Evolutionary conservation across 2,329 filamentous ascomycete genomes (phyloP).

Genomic region (Cladosporium phlei): DNA sequence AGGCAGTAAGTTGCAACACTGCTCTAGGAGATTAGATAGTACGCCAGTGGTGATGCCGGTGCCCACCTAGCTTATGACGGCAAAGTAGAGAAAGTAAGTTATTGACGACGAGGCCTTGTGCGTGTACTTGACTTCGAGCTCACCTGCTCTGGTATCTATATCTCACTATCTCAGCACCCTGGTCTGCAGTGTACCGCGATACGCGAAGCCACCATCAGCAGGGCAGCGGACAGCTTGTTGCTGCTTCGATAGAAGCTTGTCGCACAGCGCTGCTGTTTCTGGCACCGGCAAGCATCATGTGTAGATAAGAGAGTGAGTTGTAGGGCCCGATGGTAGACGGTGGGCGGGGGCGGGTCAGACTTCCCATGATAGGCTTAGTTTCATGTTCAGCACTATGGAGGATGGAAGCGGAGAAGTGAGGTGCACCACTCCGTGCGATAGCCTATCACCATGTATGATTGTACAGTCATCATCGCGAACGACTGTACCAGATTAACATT

Average conservation of each 20-base stretch:
- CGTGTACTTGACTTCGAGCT: constrained; percentile 1
- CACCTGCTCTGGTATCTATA: too few species aligned
- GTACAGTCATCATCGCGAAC: too few species aligned
- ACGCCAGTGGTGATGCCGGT: too few species aligned
- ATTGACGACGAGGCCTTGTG: too few species aligned
- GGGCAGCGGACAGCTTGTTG: background rate
- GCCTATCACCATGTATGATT: too few species aligned
- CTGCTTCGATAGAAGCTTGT: background rate
- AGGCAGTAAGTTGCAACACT: too few species aligned
- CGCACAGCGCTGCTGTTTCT: constrained; percentile 5
- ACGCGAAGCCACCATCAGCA: constrained; percentile 6
- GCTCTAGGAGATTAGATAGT: too few species aligned
- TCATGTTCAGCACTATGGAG: background rate
- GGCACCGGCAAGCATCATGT: background rate
- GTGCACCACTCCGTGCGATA: background rate
- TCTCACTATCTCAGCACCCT: background rate
- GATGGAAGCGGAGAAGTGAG: background rate
- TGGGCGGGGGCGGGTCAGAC: background rate
- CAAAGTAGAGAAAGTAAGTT: too few species aligned
- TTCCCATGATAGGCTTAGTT: background rate
- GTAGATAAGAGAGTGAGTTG: constrained; percentile 8
- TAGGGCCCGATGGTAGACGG: too few species aligned
- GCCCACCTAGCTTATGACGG: too few species aligned
- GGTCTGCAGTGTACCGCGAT: background rate
- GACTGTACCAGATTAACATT: too few species aligned